Conservation (phyloP, 1,284 basidiomycete genomes). For the Meripilus lineatus region DNA sequence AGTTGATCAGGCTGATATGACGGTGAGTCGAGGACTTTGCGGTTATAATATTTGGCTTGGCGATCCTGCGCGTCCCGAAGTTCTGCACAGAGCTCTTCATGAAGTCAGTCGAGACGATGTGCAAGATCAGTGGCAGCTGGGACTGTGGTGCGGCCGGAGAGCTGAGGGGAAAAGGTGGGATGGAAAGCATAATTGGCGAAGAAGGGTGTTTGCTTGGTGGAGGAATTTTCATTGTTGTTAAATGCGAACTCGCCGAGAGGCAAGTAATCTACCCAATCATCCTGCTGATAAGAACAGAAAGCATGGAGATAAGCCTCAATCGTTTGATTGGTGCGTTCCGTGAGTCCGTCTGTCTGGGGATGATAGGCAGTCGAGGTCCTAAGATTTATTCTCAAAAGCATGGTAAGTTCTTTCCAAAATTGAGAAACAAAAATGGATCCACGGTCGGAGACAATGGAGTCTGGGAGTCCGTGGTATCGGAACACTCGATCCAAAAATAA, state of each 20-base stretch:
- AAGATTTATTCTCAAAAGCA: conserved; percentile 21
- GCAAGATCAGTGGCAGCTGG: neutral
- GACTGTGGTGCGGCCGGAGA: neutral
- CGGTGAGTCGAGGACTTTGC: conserved; percentile 18
- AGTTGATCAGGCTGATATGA: conserved; percentile 27
- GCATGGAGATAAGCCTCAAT: conserved; percentile 36
- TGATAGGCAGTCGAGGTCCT: conserved; percentile 6
- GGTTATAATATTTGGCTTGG: conserved; percentile 21
- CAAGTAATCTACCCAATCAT: conserved; percentile 40
- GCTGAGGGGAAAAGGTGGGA: conserved; percentile 11
- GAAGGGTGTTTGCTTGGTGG: conserved; percentile 32
- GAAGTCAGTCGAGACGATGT: conserved; percentile 9
- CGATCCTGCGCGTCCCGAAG: conserved; percentile 22
- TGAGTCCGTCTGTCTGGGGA: conserved; percentile 25
- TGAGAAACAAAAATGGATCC: conserved; percentile 36
- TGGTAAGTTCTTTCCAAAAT: conserved; percentile 36
- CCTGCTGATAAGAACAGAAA: conserved; percentile 36
- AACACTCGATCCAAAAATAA: neutral
- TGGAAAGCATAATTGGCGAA: conserved; percentile 32
- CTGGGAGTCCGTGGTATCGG: neutral
- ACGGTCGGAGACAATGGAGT: conserved; percentile 35
- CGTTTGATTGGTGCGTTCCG: conserved; percentile 16
- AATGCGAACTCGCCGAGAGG: conserved; percentile 34
- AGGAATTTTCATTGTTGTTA: conserved; percentile 22
- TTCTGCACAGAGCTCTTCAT: conserved; percentile 24